Evolutionary conservation across 192 early-diverging fungal species (phyloP), one percentile per base, ranked within the genome.

Genomic region (Linnemannia schmuckeri): DNA sequence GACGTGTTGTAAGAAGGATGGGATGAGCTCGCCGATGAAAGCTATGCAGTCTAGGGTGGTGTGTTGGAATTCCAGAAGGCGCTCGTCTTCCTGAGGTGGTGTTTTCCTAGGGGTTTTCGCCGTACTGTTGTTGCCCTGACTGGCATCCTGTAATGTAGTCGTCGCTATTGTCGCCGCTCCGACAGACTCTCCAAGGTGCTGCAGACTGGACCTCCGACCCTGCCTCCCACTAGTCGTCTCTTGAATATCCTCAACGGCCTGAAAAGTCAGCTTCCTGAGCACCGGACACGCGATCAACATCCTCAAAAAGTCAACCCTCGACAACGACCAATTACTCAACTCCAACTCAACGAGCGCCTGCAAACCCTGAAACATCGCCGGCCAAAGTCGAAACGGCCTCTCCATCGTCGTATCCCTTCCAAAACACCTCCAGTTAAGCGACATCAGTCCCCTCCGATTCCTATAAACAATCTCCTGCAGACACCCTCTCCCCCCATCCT

Each of bases 401-500:
- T 52, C 47, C 35, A 75, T 15, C 0, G 71, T 17, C 1, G 76
- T 68, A 47, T 79, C 57, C 18, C 70, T 24, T 4, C 82, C 82
- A 84, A 75, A 79, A 37, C 82, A 84, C 40, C 77, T 61, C 82
- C 82, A 84, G 15, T 42, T 6, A 3, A 84, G 18, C 13, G 27
- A 24, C 24, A 20, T 18, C 18, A 84, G 30, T 0, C 40, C 47
- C 0, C n/a, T 66, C 12, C 41, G 20, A 33, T 84, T 84, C 57
- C 82, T 78, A 18, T 70, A 22, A 6, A 84, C 30, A 18, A 84
- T 79, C 18, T 78, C 73, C 0, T 33, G 24, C 30, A 84, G 30
- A 63, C 82, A 84, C 3, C 82, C 82, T 55, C 72, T 49, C 7
- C 82, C 82, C 22, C 42, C 38, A 61, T 84, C 82, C 24, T 49